phyloP scores from a whole-genome alignment of 192 early-diverging fungal species.

The Pilaira anomala region DNA sequence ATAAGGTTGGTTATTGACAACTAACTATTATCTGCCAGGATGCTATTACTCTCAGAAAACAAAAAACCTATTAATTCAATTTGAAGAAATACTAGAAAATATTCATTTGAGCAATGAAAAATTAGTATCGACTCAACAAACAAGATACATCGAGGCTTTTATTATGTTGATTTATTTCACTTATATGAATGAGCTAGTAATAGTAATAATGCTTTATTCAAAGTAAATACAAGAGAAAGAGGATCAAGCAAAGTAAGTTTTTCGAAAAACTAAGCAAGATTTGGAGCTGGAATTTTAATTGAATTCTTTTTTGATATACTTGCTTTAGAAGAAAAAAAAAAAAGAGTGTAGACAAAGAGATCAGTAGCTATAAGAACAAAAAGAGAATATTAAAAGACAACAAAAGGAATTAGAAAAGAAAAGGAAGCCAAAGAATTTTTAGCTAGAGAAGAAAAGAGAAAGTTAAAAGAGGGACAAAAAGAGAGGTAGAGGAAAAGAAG shows the following conservation, averaged over 20 bases:
- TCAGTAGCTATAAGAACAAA: slow-evolving; percentile 34
- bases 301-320: slow-evolving; percentile 2
- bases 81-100: too few relatives aligned
- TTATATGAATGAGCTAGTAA: too few relatives aligned
- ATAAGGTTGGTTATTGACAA: too few relatives aligned
- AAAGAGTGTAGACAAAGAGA: slow-evolving; percentile 35
- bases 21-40: too few relatives aligned
- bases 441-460: neutral
- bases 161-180: too few relatives aligned
- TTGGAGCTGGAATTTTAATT: too few relatives aligned
- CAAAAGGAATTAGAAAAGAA: slow-evolving; percentile 8
- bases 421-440: neutral
- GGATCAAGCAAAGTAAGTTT: slow-evolving; percentile 28
- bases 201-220: slow-evolving; percentile 1
- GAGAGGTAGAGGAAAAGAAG: neutral
- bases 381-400: slow-evolving; percentile 22
- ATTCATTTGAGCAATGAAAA: too few relatives aligned
- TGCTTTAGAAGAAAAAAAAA: slow-evolving; percentile 27
- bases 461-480: neutral
- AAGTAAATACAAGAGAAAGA: slow-evolving; percentile 21
- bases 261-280: too few relatives aligned
- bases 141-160: too few relatives aligned
- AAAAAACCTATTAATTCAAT: too few relatives aligned
- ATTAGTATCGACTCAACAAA: too few relatives aligned
- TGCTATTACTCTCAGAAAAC: too few relatives aligned